Conservation (phyloP, 768 basidiomycete species). For the Leccinum ochraceum region DNA sequence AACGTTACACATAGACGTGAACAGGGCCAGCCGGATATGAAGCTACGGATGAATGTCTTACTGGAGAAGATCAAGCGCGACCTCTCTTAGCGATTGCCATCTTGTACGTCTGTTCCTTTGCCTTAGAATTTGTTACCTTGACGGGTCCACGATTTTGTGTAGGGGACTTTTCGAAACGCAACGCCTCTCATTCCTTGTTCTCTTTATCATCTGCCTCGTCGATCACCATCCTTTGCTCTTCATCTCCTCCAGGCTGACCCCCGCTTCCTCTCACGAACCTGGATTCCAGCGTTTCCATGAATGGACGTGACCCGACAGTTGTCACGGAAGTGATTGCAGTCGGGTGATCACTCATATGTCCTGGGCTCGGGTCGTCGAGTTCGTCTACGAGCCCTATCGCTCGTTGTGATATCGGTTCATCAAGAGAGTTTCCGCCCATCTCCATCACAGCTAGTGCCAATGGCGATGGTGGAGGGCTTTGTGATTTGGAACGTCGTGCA, state of each 20-base stretch:
- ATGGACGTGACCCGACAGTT: slow-evolving; percentile 45
- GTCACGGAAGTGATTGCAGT: slow-evolving; percentile 70
- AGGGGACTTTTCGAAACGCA: neutral
- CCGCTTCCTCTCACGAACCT: slow-evolving; percentile 60
- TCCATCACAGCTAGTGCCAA: slow-evolving; percentile 49
- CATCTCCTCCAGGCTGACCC: slow-evolving; percentile 27
- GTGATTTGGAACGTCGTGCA: slow-evolving; percentile 76
- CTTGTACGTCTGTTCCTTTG: slow-evolving; percentile 4
- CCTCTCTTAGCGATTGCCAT: slow-evolving; percentile 33
- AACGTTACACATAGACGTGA: slow-evolving; percentile 30
- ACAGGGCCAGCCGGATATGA: slow-evolving; percentile 72
- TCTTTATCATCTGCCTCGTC: slow-evolving; percentile 51
- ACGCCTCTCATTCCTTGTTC: slow-evolving; percentile 53
- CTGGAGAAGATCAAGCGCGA: slow-evolving; percentile 83
- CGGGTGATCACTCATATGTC: slow-evolving; percentile 82
- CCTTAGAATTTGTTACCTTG: neutral
- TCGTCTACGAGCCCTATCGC: slow-evolving; percentile 82
- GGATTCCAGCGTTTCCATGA: slow-evolving; percentile 56
- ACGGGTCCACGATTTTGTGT: slow-evolving; percentile 5
- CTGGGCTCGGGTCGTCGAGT: slow-evolving; percentile 80
- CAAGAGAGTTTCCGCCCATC: slow-evolving; percentile 33
- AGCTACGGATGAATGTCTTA: slow-evolving; percentile 81
- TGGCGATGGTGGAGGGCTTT: slow-evolving; percentile 78
- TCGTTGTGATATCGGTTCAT: slow-evolving; percentile 41
- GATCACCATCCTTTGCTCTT: slow-evolving; percentile 40